Conservation (phyloP, 306 rosid genomes). For the Vigna angularis region DNA sequence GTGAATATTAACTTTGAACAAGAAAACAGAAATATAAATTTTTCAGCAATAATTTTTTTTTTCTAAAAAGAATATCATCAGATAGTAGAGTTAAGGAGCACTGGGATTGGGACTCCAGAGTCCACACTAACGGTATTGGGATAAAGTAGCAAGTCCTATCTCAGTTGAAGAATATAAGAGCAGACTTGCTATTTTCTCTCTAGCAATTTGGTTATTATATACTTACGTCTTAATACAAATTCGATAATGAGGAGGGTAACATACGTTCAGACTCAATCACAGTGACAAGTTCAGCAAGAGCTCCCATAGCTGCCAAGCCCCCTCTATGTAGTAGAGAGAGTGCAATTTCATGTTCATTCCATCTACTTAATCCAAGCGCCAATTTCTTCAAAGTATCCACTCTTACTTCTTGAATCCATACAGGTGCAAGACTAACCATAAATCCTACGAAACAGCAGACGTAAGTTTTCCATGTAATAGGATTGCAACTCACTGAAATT, state of each 20-base stretch:
- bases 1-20: no score
- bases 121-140: background rate
- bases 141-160: constrained; percentile 15
- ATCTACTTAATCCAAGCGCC: constrained; percentile 62
- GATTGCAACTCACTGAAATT: constrained; percentile 67
- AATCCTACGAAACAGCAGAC: constrained; percentile 68
- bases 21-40: background rate
- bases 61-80: background rate
- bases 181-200: background rate
- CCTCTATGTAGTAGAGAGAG: constrained; percentile 73
- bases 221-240: background rate
- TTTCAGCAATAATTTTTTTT: background rate
- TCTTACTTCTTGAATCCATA: constrained; percentile 72
- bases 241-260: constrained; percentile 13
- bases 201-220: constrained; percentile 11
- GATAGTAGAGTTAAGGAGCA: background rate
- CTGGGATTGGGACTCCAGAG: background rate
- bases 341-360: constrained; percentile 77
- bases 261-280: constrained; percentile 38
- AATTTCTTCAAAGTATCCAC: constrained; percentile 62
- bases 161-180: background rate
- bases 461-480: constrained; percentile 72
- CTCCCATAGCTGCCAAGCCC: constrained; percentile 68
- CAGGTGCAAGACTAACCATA: constrained; percentile 63
- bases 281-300: constrained; percentile 65